Evolutionary conservation across 106 monocot species (phyloP), one percentile per base, ranked within the genome.

Genomic region (Acorus calamus): DNA sequence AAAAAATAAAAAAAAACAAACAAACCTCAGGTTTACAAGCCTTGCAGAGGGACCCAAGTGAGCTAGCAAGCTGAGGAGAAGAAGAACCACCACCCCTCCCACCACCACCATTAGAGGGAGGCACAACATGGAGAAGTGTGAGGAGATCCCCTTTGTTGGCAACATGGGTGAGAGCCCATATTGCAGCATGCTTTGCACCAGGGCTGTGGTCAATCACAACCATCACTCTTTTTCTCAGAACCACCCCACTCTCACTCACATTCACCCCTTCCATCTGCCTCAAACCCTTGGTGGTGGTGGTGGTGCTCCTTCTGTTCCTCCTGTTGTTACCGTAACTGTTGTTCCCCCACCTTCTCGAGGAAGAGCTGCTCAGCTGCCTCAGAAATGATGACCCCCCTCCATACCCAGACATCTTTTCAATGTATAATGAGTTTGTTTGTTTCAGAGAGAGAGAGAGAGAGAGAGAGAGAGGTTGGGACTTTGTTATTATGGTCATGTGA

Each of bases 151-250:
- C 88, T 59, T 78, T 83, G 71, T 75, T 81, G 12, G 88, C 78
- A 5, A 88, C 82, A 59, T 93, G 88, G 11, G 84, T 88, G 47
- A 93, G 69, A 3, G 93, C 93, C 93, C 93, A 93, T 76, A 93
- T 80, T 76, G 85, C 77, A 52, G 93, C 88, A 44, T 86, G 80
- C 83, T 86, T 93, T 2, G 86, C 76, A 14, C 83, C 63, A n/a
- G 66, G 43, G 73, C 69, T 81, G 6, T 78, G 56, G 47, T 93
- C 93, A 2, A 93, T 69, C 69, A 93, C 80, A 50, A 86, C 93
- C 73, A 93, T 79, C 69, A 93, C 89, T 59, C 93, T 74, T 78
- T 89, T 93, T 77, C 81, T 80, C 69, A 55, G 62, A 55, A 59
- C 75, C 72, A 60, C 59, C 48, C 69, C 61, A 10, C 56, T 10